A percentile compares a stretch with the other conserved stretches of the same genome.
These are phyloP conservation scores for Tephrocybe rancida DNA, from an alignment of 768 basidiomycete genomes.

Conservation along the genomic window DNA sequence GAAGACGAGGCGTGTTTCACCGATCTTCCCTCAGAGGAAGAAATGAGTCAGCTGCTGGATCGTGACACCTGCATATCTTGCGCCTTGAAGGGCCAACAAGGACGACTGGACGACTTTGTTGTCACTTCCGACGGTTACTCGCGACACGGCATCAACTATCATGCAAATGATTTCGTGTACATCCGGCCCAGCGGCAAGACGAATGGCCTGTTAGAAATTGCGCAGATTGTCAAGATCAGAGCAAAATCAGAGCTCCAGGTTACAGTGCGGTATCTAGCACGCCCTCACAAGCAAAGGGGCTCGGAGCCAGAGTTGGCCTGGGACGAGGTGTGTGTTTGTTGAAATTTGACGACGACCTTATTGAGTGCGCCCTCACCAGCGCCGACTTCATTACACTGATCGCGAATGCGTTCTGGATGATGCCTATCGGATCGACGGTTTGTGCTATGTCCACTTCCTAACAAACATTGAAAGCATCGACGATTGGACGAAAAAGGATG, in stretches of 20 bases:
- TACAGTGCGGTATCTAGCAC: slow-evolving; percentile 44
- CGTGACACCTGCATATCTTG: slow-evolving; percentile 53
- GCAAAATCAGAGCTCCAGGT: slow-evolving; percentile 25
- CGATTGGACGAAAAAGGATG: slow-evolving; percentile 52
- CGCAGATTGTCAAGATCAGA: slow-evolving; percentile 50
- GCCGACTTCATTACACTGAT: slow-evolving; percentile 43
- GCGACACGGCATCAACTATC: slow-evolving; percentile 50
- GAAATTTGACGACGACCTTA: slow-evolving; percentile 7
- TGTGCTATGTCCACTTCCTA: slow-evolving; percentile 49
- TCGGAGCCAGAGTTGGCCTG: slow-evolving; percentile 13
- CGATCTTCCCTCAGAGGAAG: slow-evolving; percentile 40
- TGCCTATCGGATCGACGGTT: slow-evolving; percentile 50
- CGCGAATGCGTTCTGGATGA: slow-evolving; percentile 27
- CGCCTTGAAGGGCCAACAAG: slow-evolving; percentile 31
- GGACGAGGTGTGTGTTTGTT: slow-evolving; percentile 44
- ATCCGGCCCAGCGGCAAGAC: slow-evolving; percentile 33
- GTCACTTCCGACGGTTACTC: slow-evolving; percentile 36
- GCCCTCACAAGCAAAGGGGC: slow-evolving; percentile 30
- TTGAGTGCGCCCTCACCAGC: slow-evolving; percentile 23
- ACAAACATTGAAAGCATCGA: slow-evolving; percentile 35
- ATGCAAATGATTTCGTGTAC: slow-evolving; percentile 65
- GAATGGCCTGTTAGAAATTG: slow-evolving; percentile 47
- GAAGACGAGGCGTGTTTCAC: slow-evolving; percentile 46
- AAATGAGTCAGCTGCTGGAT: slow-evolving; percentile 25
- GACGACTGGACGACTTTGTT: slow-evolving; percentile 24